These are phyloP conservation scores for Tetracladium marchalianum DNA, from an alignment of 495 filamentous ascomycete species.

Conservation along the genomic window DNA sequence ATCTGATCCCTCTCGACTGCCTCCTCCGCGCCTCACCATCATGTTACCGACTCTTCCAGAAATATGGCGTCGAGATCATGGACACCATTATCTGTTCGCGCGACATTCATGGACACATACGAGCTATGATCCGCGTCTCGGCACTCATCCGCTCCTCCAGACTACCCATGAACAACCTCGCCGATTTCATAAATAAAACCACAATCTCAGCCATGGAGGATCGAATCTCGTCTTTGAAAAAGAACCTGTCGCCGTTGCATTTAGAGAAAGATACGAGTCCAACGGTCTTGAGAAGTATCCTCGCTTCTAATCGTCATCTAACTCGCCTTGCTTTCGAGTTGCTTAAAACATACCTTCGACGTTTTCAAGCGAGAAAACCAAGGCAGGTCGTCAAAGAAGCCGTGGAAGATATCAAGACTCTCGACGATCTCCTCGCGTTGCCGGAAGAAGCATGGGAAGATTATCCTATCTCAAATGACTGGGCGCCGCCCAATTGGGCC, in stretches of 20 bases:
- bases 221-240: no score
- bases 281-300: neutral
- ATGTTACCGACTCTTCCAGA: neutral
- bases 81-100: neutral
- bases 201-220: no score
- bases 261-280: neutral
- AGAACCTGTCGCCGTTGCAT: no score
- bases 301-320: constrained; percentile 1
- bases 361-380: constrained; percentile 1
- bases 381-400: no score
- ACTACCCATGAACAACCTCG: no score
- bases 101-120: neutral
- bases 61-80: neutral
- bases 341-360: neutral
- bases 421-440: no score
- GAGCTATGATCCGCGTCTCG: neutral
- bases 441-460: no score
- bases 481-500: neutral
- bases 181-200: no score
- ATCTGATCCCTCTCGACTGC: no score
- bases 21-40: no score
- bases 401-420: no score
- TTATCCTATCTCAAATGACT: neutral
- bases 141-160: neutral
- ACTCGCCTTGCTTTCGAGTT: neutral